Evolutionary conservation across 768 basidiomycete genomes (phyloP).

Genomic region (Gloeopeniophorella convolvens): DNA sequence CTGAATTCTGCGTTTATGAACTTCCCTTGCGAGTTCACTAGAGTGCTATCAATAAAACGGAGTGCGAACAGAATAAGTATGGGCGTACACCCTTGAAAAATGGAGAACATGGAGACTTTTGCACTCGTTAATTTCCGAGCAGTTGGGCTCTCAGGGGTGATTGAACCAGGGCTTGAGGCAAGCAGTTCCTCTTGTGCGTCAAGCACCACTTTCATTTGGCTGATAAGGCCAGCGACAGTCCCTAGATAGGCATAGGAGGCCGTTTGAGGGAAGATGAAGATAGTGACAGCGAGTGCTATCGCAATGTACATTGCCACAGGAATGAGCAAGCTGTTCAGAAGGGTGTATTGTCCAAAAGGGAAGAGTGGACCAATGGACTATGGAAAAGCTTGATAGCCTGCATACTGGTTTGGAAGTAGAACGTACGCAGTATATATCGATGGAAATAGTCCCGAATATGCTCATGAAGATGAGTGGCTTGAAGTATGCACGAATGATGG

Average conservation of each 20-base stretch:
- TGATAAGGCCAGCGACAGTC: slow-evolving; percentile 27
- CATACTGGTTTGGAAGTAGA: not conserved
- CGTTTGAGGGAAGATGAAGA: slow-evolving; percentile 48
- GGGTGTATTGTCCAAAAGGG: slow-evolving; percentile 38
- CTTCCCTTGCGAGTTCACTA: slow-evolving; percentile 29
- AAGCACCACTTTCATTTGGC: slow-evolving; percentile 26
- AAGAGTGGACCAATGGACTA: slow-evolving; percentile 45
- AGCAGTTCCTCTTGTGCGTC: slow-evolving; percentile 31
- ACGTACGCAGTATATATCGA: slow-evolving; percentile 38
- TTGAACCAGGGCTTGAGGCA: slow-evolving; percentile 18
- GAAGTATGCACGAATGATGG: slow-evolving; percentile 39
- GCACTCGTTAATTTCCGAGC: slow-evolving; percentile 20
- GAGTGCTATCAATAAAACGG: not conserved
- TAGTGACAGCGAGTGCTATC: slow-evolving; percentile 39
- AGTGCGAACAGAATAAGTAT: not conserved
- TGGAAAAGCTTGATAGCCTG: not conserved
- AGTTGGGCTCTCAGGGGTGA: slow-evolving; percentile 23
- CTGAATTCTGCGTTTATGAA: slow-evolving; percentile 39
- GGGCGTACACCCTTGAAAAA: slow-evolving; percentile 29
- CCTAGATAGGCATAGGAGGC: slow-evolving; percentile 37
- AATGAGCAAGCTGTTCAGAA: slow-evolving; percentile 38
- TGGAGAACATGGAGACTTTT: slow-evolving; percentile 23
- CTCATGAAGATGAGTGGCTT: slow-evolving; percentile 41
- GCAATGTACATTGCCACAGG: slow-evolving; percentile 42
- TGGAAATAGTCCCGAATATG: slow-evolving; percentile 42